phyloP scores from a whole-genome alignment of 495 filamentous ascomycete species.

The Penicillium coprophilum region DNA sequence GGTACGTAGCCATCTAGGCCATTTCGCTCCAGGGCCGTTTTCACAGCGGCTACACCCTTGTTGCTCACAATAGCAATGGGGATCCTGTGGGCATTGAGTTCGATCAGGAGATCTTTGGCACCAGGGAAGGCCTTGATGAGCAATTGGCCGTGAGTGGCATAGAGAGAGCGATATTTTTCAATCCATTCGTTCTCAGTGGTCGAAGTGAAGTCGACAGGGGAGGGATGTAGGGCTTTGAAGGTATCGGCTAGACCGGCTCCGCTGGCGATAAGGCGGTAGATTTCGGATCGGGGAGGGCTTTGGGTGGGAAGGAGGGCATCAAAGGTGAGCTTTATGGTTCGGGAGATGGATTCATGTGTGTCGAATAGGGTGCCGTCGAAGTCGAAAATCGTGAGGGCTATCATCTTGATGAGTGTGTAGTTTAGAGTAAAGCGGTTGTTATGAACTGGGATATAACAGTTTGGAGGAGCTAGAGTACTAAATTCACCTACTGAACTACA shows the following conservation, averaged over 20 bases:
- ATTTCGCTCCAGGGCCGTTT: slow-evolving; percentile 21
- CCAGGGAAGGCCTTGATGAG: slow-evolving; percentile 26
- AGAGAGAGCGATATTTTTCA: slow-evolving; percentile 26
- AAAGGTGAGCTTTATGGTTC: slow-evolving; percentile 25
- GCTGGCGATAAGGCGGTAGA: slow-evolving; percentile 25
- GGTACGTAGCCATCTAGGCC: slow-evolving; percentile 18
- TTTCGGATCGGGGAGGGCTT: slow-evolving; percentile 11
- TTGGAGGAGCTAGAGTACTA: neutral
- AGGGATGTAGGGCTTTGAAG: slow-evolving; percentile 22
- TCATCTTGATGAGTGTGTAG: slow-evolving; percentile 5
- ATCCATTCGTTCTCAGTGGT: slow-evolving; percentile 20
- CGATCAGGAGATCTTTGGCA: slow-evolving; percentile 19
- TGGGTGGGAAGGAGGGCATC: slow-evolving; percentile 24
- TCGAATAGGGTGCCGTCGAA: slow-evolving; percentile 35
- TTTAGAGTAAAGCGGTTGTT: neutral
- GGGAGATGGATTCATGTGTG: slow-evolving; percentile 23
- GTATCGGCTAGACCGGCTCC: slow-evolving; percentile 22
- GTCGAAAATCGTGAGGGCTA: slow-evolving; percentile 27
- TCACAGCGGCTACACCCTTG: slow-evolving; percentile 27
- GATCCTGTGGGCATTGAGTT: slow-evolving; percentile 14
- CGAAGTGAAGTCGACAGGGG: slow-evolving; percentile 12
- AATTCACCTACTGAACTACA: neutral
- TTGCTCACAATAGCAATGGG: slow-evolving; percentile 32
- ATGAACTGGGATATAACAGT: neutral
- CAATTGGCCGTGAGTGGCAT: slow-evolving; percentile 26